Evolutionary conservation across 805 yeast species (phyloP), one percentile per base, ranked within the genome.

Genomic region (Ascoidea asiatica): DNA sequence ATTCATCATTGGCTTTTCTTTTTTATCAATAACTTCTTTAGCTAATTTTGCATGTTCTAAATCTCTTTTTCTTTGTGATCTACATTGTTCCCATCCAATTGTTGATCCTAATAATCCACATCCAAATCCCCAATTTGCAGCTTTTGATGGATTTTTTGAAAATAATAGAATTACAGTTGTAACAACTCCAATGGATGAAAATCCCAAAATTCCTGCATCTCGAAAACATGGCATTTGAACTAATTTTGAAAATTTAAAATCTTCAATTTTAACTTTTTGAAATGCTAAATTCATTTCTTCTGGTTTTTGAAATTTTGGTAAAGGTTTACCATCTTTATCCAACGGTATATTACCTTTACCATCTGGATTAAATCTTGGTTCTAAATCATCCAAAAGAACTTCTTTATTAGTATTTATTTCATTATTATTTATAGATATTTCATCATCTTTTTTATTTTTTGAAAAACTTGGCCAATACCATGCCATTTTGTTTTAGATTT

Each of bases 61-160:
- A 44, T 83, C 77, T 50, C 75, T 73, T 54, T 80, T 69, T 58
- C 95, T 70, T 41, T 76, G 70, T 42, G 77, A 68, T 47, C 95
- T 70, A 60, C 97, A 89, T 61, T 87, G 95, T 58, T 89, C 96
- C 95, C 95, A 89, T 1, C 95, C 85, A 21, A 84, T 78, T 0
- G 84, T 70, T 40, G 85, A 77, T 1, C 96, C 96, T 19, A 87
- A 58, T 45, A 84, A 61, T 50, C 87, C 75, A 3, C 92, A 95
- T 37, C 83, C 82, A 43, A 84, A 68, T 7, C 81, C 80, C 95
- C 96, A 89, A 56, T 89, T 85, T 15, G 75, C 67, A 1, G 94
- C 79, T 48, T 72, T 72, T 7, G 65, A 58, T 0, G 80, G 70
- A 42, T 75, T 74, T 54, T 79, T 79, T 54, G 79, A 86, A 43